phyloP scores from a whole-genome alignment of 257 asterid genomes.

The Gentiana dahurica region DNA sequence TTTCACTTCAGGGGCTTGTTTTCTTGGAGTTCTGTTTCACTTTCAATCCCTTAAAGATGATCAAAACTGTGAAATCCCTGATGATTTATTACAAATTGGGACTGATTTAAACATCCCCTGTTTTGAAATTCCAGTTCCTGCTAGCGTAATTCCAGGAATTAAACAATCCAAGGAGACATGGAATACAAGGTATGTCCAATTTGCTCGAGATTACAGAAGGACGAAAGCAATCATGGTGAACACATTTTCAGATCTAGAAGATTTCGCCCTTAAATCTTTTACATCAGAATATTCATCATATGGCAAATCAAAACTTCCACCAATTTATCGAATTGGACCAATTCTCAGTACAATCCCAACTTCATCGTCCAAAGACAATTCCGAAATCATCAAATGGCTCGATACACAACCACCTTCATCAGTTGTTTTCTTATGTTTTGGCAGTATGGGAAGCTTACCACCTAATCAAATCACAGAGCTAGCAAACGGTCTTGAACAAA shows the following conservation, averaged over 20 bases:
- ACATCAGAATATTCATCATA: not conserved
- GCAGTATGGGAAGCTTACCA: constrained; percentile 10
- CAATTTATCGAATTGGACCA: constrained; percentile 7
- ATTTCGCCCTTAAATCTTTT: not conserved
- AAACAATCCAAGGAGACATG: not conserved
- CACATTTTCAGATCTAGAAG: constrained; percentile 8
- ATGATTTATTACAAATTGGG: not conserved
- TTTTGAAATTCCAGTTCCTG: not conserved
- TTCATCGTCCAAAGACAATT: not conserved
- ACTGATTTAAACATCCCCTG: not conserved
- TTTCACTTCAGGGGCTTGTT: constrained; percentile 5
- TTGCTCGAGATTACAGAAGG: not conserved
- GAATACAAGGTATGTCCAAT: not conserved
- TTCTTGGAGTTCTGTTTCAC: constrained; percentile 8
- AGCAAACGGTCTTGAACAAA: constrained; percentile 7
- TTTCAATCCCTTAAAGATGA: constrained; percentile 7
- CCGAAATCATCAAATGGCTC: constrained; percentile 12
- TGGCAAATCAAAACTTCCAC: not conserved
- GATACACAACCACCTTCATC: constrained; percentile 13
- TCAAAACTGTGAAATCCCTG: not conserved
- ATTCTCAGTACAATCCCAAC: not conserved
- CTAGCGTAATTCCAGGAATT: not conserved
- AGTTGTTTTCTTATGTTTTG: constrained; percentile 20
- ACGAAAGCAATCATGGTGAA: constrained; percentile 5
- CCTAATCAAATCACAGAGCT: constrained; percentile 12